A percentile compares a stretch with the other conserved stretches of the same genome.
Conservation (phyloP, 106 monocot species). For the Dendrobium officinale region DNA sequence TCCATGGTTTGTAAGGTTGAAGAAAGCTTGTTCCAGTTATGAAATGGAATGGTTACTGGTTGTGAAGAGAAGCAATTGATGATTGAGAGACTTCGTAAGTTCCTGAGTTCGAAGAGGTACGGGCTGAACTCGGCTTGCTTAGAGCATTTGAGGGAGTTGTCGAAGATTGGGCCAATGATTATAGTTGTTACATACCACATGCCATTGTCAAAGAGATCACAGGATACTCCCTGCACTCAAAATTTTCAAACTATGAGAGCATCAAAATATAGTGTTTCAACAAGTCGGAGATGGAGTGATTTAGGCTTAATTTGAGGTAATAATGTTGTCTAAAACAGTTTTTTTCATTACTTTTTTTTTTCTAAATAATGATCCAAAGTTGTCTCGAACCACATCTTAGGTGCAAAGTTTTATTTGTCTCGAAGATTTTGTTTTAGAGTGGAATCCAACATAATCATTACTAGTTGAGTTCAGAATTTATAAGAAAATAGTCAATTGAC, state of each 20-base stretch:
- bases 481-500: no score
- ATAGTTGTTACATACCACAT: constrained; percentile 51
- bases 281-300: no score
- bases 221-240: constrained; percentile 48
- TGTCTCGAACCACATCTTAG: no score
- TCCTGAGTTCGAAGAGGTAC: constrained; percentile 38
- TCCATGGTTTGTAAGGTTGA: constrained; percentile 40
- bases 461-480: no score
- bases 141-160: constrained; percentile 57
- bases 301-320: no score
- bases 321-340: no score
- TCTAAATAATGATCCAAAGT: no score
- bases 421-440: no score
- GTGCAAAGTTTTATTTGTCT: no score
- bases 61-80: constrained; percentile 48
- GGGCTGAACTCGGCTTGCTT: constrained; percentile 27
- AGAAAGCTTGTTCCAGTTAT: constrained; percentile 30
- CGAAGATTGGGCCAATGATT: constrained; percentile 42
- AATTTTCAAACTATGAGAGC: not conserved
- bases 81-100: constrained; percentile 39
- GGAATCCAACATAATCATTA: no score
- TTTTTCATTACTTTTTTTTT: no score
- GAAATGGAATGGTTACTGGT: constrained; percentile 17
- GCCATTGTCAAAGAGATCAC: constrained; percentile 37
- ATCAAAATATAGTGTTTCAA: no score